These are phyloP conservation scores for Thielaviopsis punctulata DNA, from an alignment of 2,329 filamentous ascomycete genomes.

Conservation along the genomic window DNA sequence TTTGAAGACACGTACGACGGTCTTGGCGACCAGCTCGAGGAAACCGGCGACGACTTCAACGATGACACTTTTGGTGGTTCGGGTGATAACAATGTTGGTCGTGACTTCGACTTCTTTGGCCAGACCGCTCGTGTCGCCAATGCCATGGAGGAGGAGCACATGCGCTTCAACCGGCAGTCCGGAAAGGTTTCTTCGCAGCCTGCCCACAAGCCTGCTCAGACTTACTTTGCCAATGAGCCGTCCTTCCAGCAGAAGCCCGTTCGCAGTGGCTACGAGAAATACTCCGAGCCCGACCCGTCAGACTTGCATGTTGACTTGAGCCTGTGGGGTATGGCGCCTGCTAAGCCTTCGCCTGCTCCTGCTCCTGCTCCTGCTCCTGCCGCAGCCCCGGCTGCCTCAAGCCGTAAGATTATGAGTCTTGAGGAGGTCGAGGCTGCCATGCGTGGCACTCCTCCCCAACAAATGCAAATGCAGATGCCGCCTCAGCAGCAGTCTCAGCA, in stretches of 20 bases:
- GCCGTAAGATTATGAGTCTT: constrained; percentile 78
- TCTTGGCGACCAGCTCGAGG: constrained; percentile 75
- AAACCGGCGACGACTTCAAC: constrained; percentile 87
- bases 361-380: constrained; percentile 18
- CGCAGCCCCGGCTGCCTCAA: constrained; percentile 16
- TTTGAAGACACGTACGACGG: constrained; percentile 98
- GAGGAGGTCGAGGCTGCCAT: constrained; percentile 95
- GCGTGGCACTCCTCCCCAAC: constrained; percentile 35
- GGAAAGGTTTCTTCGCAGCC: constrained; percentile 17
- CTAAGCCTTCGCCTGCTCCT: constrained; percentile 23
- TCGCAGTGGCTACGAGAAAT: constrained; percentile 80
- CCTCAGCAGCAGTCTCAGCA: constrained; percentile 15
- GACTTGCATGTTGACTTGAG: constrained; percentile 86
- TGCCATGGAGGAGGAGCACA: constrained; percentile 80
- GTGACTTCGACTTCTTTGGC: constrained; percentile 94
- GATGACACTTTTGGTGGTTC: constrained; percentile 74
- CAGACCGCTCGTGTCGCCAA: constrained; percentile 74
- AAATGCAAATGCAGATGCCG: constrained; percentile 26
- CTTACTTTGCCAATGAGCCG: constrained; percentile 9
- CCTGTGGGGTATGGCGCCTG: constrained; percentile 66
- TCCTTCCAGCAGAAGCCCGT: constrained; percentile 34
- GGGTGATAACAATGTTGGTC: constrained; percentile 45
- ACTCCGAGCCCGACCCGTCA: constrained; percentile 66
- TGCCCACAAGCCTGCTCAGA: constrained; percentile 17
- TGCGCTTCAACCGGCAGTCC: constrained; percentile 62